phyloP scores from a whole-genome alignment of 1,139 yeast genomes.

The Diutina scorzettiae region DNA sequence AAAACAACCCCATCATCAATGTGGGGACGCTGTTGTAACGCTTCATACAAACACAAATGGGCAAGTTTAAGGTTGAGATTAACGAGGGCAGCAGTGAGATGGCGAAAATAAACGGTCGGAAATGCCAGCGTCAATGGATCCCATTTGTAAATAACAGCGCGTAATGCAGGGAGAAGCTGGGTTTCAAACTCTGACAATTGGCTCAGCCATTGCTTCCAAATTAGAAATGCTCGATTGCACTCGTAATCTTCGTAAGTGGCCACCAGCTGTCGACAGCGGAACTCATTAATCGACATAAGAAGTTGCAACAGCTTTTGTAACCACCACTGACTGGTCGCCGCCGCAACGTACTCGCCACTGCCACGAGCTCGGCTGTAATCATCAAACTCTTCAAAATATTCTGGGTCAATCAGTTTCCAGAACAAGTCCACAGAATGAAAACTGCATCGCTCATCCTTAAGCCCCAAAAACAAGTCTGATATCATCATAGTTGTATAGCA shows the following conservation, averaged over 20 bases:
- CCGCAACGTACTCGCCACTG: no score
- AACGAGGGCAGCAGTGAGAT: not conserved
- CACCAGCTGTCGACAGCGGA: not conserved
- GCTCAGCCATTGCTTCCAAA: not conserved
- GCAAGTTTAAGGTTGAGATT: not conserved
- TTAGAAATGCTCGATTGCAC: not conserved
- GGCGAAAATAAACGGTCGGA: not conserved
- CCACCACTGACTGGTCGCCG: not conserved
- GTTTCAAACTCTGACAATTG: not conserved
- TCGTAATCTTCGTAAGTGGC: not conserved
- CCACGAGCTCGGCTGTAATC: not conserved
- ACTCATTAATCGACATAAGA: not conserved
- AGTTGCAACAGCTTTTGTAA: not conserved
- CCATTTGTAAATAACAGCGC: not conserved
- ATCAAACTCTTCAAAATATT: conserved; percentile 16
- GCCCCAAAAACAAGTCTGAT: conserved; percentile 24
- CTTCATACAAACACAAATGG: conserved; percentile 1
- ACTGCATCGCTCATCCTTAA: conserved; percentile 20
- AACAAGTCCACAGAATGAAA: conserved; percentile 20
- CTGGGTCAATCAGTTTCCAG: conserved; percentile 24
- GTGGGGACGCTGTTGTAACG: conserved; percentile 2
- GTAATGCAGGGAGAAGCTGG: not conserved
- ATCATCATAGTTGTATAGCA: conserved; percentile 28
- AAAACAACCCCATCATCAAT: not conserved
- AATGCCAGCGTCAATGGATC: conserved; percentile 3